phyloP scores from a whole-genome alignment of 495 filamentous ascomycete genomes.

The Cenococcum geophilum region DNA sequence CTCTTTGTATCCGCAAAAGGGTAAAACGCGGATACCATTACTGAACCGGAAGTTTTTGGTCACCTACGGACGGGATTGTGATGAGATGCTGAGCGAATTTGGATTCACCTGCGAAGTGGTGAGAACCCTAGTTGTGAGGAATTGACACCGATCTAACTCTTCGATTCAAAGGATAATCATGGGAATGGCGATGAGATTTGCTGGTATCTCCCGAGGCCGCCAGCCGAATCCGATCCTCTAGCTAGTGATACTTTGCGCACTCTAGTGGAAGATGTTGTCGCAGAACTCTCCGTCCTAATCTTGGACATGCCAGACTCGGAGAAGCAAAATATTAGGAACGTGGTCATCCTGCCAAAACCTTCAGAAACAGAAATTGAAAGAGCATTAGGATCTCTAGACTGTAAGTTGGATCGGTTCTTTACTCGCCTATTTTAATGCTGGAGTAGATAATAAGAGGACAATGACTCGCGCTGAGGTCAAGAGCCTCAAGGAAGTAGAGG shows the following conservation, averaged over 20 bases:
- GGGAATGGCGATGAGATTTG: conserved; percentile 13
- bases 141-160: neutral
- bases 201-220: conserved; percentile 44
- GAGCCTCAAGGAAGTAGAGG: conserved; percentile 22
- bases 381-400: conserved; percentile 47
- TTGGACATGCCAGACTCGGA: conserved; percentile 36
- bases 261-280: conserved; percentile 51
- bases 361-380: conserved; percentile 41
- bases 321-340: conserved; percentile 37
- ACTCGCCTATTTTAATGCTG: neutral
- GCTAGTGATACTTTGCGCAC: conserved; percentile 44
- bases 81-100: conserved; percentile 55
- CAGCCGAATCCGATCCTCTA: conserved; percentile 37
- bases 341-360: conserved; percentile 33
- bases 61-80: conserved; percentile 60
- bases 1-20: conserved; percentile 46
- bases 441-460: conserved; percentile 31
- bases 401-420: conserved; percentile 34
- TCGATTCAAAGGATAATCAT: neutral
- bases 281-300: conserved; percentile 39
- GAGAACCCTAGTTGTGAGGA: neutral
- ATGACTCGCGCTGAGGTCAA: conserved; percentile 6
- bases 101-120: conserved; percentile 48
- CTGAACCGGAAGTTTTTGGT: conserved; percentile 67
- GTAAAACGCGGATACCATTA: conserved; percentile 51